Percentiles rank a stretch among this genome's conserved stretches.
These are phyloP conservation scores for Straminergon stramineum DNA, from an alignment of 225 moss, liverwort and hornwort species.

Conservation along the genomic window DNA sequence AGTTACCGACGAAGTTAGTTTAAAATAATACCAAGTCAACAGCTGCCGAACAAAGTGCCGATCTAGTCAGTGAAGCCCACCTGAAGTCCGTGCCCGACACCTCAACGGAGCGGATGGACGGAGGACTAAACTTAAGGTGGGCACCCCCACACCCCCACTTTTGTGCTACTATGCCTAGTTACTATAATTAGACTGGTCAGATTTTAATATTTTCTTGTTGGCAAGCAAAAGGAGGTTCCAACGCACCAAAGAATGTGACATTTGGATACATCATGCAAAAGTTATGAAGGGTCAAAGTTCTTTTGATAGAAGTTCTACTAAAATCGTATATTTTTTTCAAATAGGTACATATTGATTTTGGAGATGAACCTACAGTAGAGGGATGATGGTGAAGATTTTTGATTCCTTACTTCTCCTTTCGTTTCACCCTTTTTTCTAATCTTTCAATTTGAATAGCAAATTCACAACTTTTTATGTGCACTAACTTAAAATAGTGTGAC, in stretches of 20 bases:
- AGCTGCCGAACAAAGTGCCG: not conserved
- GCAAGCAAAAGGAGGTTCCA: no score
- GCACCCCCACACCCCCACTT: no score
- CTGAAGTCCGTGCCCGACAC: not conserved
- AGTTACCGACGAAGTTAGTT: not conserved
- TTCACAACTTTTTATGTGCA: not conserved
- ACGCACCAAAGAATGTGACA: no score
- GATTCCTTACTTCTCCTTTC: not conserved
- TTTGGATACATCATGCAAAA: no score
- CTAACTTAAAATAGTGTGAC: not conserved
- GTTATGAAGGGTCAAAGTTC: no score
- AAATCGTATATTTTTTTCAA: no score
- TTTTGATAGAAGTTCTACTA: no score
- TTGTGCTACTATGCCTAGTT: no score
- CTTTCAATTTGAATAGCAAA: not conserved
- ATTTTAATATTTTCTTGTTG: no score
- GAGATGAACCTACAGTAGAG: not conserved
- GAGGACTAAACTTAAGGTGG: not conserved
- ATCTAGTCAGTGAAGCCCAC: not conserved
- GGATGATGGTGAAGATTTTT: not conserved
- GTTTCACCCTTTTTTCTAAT: not conserved
- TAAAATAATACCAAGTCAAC: not conserved
- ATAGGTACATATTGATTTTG: not conserved
- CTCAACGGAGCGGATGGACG: not conserved
- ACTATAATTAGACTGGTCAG: no score